These are phyloP conservation scores for Metschnikowia matae DNA, from an alignment of 805 yeast species.

Conservation along the genomic window DNA sequence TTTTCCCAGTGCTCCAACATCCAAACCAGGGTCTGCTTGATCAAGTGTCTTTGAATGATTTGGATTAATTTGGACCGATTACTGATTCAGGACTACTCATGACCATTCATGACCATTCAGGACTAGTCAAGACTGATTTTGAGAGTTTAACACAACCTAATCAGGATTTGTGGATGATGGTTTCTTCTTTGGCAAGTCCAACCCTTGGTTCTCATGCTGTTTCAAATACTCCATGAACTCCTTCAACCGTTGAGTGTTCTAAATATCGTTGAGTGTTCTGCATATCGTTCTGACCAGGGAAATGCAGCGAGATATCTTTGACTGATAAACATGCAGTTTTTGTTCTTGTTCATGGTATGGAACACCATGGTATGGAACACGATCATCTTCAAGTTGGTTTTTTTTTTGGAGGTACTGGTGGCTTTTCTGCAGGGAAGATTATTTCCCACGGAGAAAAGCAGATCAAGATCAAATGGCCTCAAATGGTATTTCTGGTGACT, in stretches of 20 bases:
- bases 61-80: too few species aligned
- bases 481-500: conserved; percentile 63
- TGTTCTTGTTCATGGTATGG: conserved; percentile 73
- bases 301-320: conserved; percentile 83
- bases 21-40: background rate
- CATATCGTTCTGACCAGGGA: conserved; percentile 96
- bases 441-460: conserved; percentile 86
- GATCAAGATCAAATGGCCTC: conserved; percentile 63
- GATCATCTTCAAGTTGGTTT: conserved; percentile 86
- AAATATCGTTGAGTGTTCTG: too few species aligned
- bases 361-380: conserved; percentile 86
- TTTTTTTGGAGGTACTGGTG: conserved; percentile 88
- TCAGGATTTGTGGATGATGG: too few species aligned
- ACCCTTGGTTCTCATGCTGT: conserved; percentile 90
- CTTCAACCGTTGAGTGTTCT: conserved; percentile 88
- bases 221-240: conserved; percentile 98
- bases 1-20: conserved; percentile 30
- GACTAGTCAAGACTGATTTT: too few species aligned
- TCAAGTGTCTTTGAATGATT: too few species aligned
- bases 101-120: too few species aligned
- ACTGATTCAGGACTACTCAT: too few species aligned
- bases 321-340: conserved; percentile 71
- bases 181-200: conserved; percentile 7
- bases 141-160: too few species aligned
- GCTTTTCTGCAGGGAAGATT: conserved; percentile 88